These are phyloP conservation scores for Telfairia occidentalis DNA, from an alignment of 331 rosid genomes.

Conservation along the genomic window DNA sequence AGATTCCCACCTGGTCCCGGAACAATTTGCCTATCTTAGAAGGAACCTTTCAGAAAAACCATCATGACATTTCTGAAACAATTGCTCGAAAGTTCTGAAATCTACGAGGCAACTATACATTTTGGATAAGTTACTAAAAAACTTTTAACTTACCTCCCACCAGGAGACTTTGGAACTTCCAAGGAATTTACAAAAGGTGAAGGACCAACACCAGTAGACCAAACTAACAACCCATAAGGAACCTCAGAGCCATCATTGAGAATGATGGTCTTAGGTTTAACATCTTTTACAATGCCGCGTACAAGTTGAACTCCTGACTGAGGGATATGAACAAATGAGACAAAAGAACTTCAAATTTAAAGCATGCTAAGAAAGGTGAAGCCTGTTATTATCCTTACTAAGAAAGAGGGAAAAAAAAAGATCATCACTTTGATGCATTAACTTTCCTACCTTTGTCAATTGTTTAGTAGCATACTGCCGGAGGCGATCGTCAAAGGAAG, in stretches of 20 bases:
- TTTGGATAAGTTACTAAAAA: not conserved
- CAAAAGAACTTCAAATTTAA: not conserved
- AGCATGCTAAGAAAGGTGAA: not conserved
- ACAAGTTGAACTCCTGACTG: conserved; percentile 98
- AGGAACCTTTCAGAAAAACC: not conserved
- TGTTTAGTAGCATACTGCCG: conserved; percentile 76
- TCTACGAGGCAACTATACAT: not conserved
- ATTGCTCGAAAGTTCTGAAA: not conserved
- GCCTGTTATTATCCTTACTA: not conserved
- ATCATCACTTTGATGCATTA: not conserved
- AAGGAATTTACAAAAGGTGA: conserved; percentile 46
- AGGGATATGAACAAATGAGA: conserved; percentile 22
- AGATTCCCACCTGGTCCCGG: not conserved
- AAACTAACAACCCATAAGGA: conserved; percentile 85
- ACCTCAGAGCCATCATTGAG: conserved; percentile 90
- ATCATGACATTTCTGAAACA: not conserved
- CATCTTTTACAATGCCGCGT: conserved; percentile 83
- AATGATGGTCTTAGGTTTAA: conserved; percentile 49
- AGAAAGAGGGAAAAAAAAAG: conserved; percentile 1
- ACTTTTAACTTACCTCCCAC: conserved; percentile 57
- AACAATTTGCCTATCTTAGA: not conserved
- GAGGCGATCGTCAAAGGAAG: conserved; percentile 81
- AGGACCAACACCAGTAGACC: conserved; percentile 99
- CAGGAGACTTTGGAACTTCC: conserved; percentile 80
- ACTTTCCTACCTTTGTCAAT: conserved; percentile 64